Conservation (phyloP, 139 green algal species). For the Tetradesmus obliquus region DNA sequence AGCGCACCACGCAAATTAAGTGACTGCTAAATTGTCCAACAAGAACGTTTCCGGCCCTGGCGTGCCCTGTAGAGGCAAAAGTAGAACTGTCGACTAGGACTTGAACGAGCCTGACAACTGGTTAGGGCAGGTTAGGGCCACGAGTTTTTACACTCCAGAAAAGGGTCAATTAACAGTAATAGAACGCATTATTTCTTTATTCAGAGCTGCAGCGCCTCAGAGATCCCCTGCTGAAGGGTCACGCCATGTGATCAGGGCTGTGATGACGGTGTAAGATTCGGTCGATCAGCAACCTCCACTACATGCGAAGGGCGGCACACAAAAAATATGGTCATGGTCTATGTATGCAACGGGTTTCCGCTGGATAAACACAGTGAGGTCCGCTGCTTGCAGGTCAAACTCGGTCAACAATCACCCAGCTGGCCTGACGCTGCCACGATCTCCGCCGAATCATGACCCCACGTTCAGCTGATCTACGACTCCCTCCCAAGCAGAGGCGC, state of each 20-base stretch:
- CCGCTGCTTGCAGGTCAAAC: background rate
- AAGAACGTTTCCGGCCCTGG: background rate
- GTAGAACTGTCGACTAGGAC: background rate
- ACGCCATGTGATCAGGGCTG: background rate
- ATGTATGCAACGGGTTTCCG: too few relatives aligned
- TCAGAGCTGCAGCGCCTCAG: too few relatives aligned
- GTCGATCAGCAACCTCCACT: background rate
- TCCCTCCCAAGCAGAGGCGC: conserved; percentile 38
- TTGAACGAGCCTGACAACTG: background rate
- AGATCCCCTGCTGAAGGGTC: background rate
- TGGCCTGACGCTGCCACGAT: background rate
- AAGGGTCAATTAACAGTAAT: too few relatives aligned
- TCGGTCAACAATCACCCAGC: background rate
- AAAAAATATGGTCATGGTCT: too few relatives aligned
- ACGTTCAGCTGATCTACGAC: background rate
- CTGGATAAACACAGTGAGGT: too few relatives aligned
- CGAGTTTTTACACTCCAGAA: too few relatives aligned
- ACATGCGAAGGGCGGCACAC: too few relatives aligned
- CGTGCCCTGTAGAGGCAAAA: too few relatives aligned
- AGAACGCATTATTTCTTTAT: too few relatives aligned
- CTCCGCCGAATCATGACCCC: background rate
- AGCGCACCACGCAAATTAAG: background rate
- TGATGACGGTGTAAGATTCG: background rate
- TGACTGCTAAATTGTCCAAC: background rate
- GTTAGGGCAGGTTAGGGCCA: background rate